A percentile compares a stretch with the other conserved stretches of the same genome.
phyloP scores from a whole-genome alignment of 2,329 filamentous ascomycete genomes.

The Pleomassaria siparia region DNA sequence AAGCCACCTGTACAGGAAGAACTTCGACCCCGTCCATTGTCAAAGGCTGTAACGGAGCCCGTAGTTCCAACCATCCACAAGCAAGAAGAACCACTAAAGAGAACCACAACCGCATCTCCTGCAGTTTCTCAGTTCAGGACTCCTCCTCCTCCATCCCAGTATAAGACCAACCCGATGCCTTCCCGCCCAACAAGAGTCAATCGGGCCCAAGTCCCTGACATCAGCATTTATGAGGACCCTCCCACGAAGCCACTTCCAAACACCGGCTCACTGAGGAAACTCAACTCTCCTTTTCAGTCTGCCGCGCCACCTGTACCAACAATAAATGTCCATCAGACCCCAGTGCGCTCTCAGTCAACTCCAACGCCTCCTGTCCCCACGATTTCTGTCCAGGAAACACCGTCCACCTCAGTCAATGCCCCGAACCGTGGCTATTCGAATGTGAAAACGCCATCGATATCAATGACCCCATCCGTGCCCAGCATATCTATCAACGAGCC shows the following conservation, averaged over 20 bases:
- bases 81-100: constrained; percentile 39
- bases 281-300: constrained; percentile 28
- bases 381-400: constrained; percentile 29
- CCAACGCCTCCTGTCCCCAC: constrained; percentile 27
- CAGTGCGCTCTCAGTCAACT: constrained; percentile 27
- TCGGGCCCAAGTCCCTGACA: constrained; percentile 20
- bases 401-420: constrained; percentile 25
- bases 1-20: constrained; percentile 20
- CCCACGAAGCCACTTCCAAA: constrained; percentile 30
- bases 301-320: constrained; percentile 36
- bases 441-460: constrained; percentile 17
- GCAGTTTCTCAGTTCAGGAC: constrained; percentile 33
- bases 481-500: constrained; percentile 31
- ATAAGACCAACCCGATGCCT: constrained; percentile 29
- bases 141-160: constrained; percentile 22
- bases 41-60: constrained; percentile 45
- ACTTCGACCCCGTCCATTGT: constrained; percentile 27
- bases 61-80: constrained; percentile 55
- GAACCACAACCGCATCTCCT: constrained; percentile 6
- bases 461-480: constrained; percentile 26
- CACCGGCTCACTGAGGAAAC: constrained; percentile 26
- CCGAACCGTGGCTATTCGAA: constrained; percentile 14
- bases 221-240: constrained; percentile 31
- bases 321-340: constrained; percentile 54
- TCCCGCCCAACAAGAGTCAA: constrained; percentile 18